These are phyloP conservation scores for Ascochyta clinopodiicola DNA, from an alignment of 2,329 filamentous ascomycete species.

Conservation along the genomic window DNA sequence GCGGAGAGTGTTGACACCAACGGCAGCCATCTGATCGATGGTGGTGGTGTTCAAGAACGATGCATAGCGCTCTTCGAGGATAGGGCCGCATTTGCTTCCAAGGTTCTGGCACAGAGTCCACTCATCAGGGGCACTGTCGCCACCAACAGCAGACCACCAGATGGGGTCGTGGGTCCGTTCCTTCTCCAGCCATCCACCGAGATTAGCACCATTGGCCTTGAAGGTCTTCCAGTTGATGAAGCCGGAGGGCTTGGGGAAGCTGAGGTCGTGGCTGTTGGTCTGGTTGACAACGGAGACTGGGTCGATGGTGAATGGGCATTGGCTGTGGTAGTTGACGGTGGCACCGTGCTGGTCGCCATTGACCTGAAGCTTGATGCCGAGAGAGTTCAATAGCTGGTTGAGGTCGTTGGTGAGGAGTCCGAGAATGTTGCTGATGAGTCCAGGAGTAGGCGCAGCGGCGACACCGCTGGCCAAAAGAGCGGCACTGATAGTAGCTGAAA, in stretches of 20 bases:
- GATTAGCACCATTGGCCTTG: slow-evolving; percentile 28
- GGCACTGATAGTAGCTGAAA: slow-evolving; percentile 1
- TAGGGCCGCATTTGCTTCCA: slow-evolving; percentile 33
- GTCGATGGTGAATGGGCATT: slow-evolving; percentile 8
- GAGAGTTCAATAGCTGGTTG: slow-evolving; percentile 7
- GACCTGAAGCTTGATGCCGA: slow-evolving; percentile 6
- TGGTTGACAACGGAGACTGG: not conserved
- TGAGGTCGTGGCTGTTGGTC: slow-evolving; percentile 3
- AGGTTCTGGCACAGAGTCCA: slow-evolving; percentile 43
- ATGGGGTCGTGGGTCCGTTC: slow-evolving; percentile 34
- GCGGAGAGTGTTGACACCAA: slow-evolving; percentile 42
- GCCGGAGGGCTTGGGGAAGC: slow-evolving; percentile 4
- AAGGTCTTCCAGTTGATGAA: slow-evolving; percentile 22
- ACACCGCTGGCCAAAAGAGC: slow-evolving; percentile 5
- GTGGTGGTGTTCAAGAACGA: slow-evolving; percentile 35
- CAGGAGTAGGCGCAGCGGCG: slow-evolving; percentile 9
- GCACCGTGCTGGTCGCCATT: slow-evolving; percentile 1
- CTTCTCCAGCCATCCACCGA: slow-evolving; percentile 43
- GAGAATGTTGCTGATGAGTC: slow-evolving; percentile 10
- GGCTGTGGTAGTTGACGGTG: slow-evolving; percentile 1
- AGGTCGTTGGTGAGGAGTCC: slow-evolving; percentile 9
- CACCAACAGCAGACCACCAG: slow-evolving; percentile 30
- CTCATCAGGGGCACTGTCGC: slow-evolving; percentile 36
- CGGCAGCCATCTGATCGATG: slow-evolving; percentile 41
- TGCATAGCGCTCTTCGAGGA: slow-evolving; percentile 37